These are phyloP conservation scores for Solanum chacoense DNA, from an alignment of 305 asterid species.

Conservation along the genomic window DNA sequence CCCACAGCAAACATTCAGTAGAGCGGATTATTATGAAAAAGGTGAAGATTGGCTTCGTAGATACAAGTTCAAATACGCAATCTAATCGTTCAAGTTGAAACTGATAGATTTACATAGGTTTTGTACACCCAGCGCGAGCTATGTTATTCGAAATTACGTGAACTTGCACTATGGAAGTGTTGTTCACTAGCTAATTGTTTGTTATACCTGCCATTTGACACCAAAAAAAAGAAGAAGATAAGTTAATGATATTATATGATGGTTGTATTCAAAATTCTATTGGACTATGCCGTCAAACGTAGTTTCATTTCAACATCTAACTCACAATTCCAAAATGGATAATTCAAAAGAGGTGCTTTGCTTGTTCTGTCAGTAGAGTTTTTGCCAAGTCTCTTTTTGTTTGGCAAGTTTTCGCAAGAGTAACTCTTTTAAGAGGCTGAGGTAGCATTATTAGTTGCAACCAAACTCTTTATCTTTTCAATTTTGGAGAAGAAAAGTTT, in stretches of 20 bases:
- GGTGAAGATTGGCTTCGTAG: slow-evolving; percentile 84
- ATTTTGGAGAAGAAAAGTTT: background rate
- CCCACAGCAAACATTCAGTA: slow-evolving; percentile 58
- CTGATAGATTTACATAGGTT: background rate
- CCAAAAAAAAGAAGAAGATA: background rate
- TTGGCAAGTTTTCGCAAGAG: background rate
- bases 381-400: background rate
- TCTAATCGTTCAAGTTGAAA: slow-evolving; percentile 16
- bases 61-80: slow-evolving; percentile 46
- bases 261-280: background rate
- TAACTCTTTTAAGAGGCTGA: background rate
- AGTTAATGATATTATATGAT: background rate
- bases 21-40: slow-evolving; percentile 78
- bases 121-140: background rate
- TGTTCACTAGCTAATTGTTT: background rate
- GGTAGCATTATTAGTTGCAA: background rate
- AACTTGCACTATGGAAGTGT: background rate
- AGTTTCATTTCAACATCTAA: background rate
- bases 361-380: background rate
- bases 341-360: background rate
- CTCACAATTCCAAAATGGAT: background rate
- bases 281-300: background rate
- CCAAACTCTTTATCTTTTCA: background rate
- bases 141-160: background rate
- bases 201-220: background rate